Percentiles rank a stretch among this genome's conserved stretches.
Conservation (phyloP, 768 basidiomycete genomes). For the Paxillus ammoniavirescens region DNA sequence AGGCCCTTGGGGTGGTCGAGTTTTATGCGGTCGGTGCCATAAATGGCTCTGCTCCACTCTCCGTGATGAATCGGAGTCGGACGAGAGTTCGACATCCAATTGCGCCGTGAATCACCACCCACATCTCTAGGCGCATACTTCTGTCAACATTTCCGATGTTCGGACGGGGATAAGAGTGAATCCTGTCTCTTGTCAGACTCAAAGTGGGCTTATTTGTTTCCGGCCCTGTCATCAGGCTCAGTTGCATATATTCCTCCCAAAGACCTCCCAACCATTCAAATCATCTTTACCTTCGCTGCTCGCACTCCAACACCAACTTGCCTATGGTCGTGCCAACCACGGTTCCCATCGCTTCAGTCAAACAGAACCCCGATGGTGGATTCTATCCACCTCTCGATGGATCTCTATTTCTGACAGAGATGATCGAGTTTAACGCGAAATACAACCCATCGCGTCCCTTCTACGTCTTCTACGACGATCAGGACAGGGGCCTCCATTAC, state of each 20-base stretch:
- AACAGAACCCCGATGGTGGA: no score
- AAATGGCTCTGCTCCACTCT: no score
- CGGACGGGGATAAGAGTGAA: slow-evolving; percentile 15
- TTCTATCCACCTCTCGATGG: slow-evolving; percentile 32
- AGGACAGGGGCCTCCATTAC: slow-evolving; percentile 13
- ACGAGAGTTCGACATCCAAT: no score
- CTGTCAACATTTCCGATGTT: slow-evolving; percentile 2
- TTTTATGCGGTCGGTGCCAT: no score
- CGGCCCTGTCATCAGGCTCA: neutral
- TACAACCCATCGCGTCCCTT: slow-evolving; percentile 33
- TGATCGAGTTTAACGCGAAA: slow-evolving; percentile 31
- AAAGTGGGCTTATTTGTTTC: neutral
- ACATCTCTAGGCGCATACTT: no score
- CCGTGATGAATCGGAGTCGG: slow-evolving; percentile 5
- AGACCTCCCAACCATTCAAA: neutral
- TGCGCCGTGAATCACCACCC: no score
- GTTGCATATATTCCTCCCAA: neutral
- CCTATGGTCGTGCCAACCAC: neutral
- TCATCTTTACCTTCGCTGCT: neutral
- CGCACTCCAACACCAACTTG: no score
- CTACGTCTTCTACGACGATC: slow-evolving; percentile 30
- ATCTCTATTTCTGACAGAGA: slow-evolving; percentile 27
- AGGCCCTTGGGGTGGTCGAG: no score
- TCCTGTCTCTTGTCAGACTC: neutral
- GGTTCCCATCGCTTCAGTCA: neutral